These are phyloP conservation scores for Wickerhamia fluorescens DNA, from an alignment of 805 yeast species.

Conservation along the genomic window DNA sequence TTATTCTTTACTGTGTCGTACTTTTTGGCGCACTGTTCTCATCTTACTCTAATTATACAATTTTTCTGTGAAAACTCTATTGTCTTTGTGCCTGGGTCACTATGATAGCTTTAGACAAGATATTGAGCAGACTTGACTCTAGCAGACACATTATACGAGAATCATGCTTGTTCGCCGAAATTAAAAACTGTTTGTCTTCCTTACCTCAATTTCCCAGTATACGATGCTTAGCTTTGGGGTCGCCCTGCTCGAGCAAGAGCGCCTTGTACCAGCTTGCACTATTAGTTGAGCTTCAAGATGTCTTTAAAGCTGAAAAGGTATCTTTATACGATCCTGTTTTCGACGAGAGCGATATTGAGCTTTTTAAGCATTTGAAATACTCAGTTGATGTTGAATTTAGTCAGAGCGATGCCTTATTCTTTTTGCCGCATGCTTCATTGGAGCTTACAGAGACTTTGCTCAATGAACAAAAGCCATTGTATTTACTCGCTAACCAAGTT, in stretches of 20 bases:
- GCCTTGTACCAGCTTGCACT: conserved; percentile 65
- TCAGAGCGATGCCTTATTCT: conserved; percentile 32
- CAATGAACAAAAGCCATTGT: conserved; percentile 22
- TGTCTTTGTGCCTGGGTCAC: no score
- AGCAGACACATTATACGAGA: neutral
- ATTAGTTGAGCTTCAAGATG: conserved; percentile 33
- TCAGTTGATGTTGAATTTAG: conserved; percentile 12
- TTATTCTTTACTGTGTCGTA: no score
- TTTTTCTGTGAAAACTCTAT: no score
- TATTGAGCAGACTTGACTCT: neutral
- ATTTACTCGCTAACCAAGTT: conserved; percentile 46
- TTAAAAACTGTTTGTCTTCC: neutral
- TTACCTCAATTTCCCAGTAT: conserved; percentile 20
- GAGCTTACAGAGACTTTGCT: conserved; percentile 40
- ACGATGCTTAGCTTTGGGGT: conserved; percentile 69
- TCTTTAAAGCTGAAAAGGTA: conserved; percentile 16
- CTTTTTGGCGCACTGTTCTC: no score
- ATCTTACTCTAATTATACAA: no score
- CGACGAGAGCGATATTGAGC: conserved; percentile 33
- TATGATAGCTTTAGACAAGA: no score
- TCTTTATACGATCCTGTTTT: conserved; percentile 65
- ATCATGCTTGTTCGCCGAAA: conserved; percentile 1
- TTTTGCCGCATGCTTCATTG: conserved; percentile 73
- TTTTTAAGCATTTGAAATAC: conserved; percentile 11
- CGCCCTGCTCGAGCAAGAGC: conserved; percentile 49